Conservation (phyloP, 768 basidiomycete genomes). For the Boletus coccyginus region DNA sequence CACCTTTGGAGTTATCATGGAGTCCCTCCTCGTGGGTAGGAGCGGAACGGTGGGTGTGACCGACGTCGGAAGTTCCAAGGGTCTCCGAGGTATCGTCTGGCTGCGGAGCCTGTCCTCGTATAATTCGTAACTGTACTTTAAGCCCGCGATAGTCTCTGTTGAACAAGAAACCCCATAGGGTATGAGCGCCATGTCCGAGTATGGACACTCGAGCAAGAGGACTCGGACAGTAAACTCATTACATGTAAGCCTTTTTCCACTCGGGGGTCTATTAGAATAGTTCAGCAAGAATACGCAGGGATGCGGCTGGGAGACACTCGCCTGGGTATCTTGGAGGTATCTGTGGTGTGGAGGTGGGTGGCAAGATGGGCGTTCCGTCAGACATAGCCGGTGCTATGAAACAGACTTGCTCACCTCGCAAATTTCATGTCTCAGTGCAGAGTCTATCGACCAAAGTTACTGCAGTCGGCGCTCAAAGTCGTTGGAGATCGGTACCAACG, state of each 20-base stretch:
- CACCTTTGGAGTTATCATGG: neutral
- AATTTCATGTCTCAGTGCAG: conserved; percentile 48
- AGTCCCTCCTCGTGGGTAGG: neutral
- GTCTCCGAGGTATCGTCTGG: conserved; percentile 16
- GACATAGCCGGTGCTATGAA: neutral
- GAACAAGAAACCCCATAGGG: neutral
- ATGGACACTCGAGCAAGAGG: neutral
- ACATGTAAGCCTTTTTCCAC: conserved; percentile 38
- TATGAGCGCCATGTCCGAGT: neutral
- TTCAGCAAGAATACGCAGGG: neutral
- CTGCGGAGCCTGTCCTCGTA: conserved; percentile 35
- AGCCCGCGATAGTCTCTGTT: conserved; percentile 69
- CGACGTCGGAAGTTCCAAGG: neutral
- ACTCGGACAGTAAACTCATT: neutral
- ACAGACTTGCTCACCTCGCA: conserved; percentile 41
- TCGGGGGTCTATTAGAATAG: conserved; percentile 54
- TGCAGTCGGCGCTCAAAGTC: neutral
- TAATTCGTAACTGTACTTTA: conserved; percentile 66
- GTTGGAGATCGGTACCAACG: neutral
- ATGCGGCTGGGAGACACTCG: conserved; percentile 17
- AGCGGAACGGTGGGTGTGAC: neutral
- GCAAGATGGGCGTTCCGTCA: neutral
- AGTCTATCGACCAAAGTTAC: neutral
- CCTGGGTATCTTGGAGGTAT: conserved; percentile 70
- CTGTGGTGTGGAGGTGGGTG: conserved; percentile 31